Base-by-base conservation (phyloP, 1,284 basidiomycete genomes). In the Coniferiporia weirii region DNA sequence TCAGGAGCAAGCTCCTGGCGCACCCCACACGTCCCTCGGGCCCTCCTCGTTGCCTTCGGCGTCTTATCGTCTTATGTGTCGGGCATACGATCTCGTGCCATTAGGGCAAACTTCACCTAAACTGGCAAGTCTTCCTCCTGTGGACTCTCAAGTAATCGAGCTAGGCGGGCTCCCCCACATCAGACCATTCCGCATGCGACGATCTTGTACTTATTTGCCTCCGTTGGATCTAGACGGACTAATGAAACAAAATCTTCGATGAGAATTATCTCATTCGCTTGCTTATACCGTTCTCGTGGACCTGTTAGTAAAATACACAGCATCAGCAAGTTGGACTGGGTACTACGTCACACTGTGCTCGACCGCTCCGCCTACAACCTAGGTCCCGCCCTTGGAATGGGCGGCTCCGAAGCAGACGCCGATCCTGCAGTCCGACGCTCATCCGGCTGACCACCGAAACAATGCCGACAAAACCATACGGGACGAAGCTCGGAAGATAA, bases 371-470 rank as follows among this genome's bases (percentile, higher is more conserved):
- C 27, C 27, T 27, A 27, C 27, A 27, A 27, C 27, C 27, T 27
- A 27, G 2, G 27, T 27, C 27, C 27, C 27, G 27, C 27, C 27
- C 27, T 27, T 27, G 27, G 27, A 27, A 27, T 27, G 27, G 27
- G 27, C 27, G 27, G 27, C 27, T 8, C n/a, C 48, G 48, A 8
- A 19, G 13, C 9, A 36, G 36, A 13, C 17, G 50, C 9, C 32
- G 34, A 55, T 54, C 43, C 15, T 34, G 36, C 58, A 45, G 7
- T 13, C 57, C 61, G 57, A 62, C 27, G 34, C 51, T 56, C 54
- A 59, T 40, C 61, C 61, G 61, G 57, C 52, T 52, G 22, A 35
- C 44, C 57, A 51, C 61, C 61, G 61, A 62, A 56, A 54, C 61
- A 59, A 49, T 22, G 34, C 61, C 61, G 57, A 54, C 52, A 27